A percentile compares a stretch with the other conserved stretches of the same genome.
These are phyloP conservation scores for Alternaria triticimaculans DNA, from an alignment of 2,329 filamentous ascomycete genomes.

Conservation along the genomic window DNA sequence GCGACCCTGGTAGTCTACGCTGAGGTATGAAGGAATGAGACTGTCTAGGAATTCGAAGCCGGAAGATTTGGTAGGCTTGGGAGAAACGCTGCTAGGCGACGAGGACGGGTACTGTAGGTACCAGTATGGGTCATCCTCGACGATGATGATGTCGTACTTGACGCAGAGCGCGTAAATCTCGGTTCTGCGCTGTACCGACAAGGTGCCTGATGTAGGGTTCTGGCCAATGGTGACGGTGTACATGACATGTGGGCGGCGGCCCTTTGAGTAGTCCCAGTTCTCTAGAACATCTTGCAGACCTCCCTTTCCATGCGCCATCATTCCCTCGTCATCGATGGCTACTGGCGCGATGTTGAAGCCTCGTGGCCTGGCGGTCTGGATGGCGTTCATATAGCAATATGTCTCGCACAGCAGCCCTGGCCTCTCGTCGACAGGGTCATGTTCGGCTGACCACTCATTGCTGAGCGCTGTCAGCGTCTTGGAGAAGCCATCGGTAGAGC, in stretches of 20 bases:
- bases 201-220: conserved; percentile 81
- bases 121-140: conserved; percentile 97
- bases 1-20: conserved; percentile 81
- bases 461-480: conserved; percentile 79
- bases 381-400: conserved; percentile 80
- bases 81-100: conserved; percentile 45
- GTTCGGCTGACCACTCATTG: conserved; percentile 74
- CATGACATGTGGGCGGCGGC: conserved; percentile 80
- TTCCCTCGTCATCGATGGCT: conserved; percentile 78
- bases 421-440: conserved; percentile 71
- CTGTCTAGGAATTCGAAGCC: conserved; percentile 83
- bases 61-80: conserved; percentile 58
- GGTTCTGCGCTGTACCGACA: conserved; percentile 75
- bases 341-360: conserved; percentile 78
- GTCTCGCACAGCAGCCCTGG: conserved; percentile 81
- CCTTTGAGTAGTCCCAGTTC: conserved; percentile 79
- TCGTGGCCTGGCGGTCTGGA: conserved; percentile 70
- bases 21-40: conserved; percentile 81
- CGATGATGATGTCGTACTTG: conserved; percentile 85
- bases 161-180: conserved; percentile 82
- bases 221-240: conserved; percentile 94
- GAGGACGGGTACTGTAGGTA: conserved; percentile 87
- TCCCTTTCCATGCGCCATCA: conserved; percentile 75
- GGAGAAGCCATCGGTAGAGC: conserved; percentile 82
- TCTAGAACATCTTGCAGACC: conserved; percentile 78